A percentile compares a stretch with the other conserved stretches of the same genome.
phyloP scores from a whole-genome alignment of 306 rosid species.

The Dalbergia cochinchinensis region DNA sequence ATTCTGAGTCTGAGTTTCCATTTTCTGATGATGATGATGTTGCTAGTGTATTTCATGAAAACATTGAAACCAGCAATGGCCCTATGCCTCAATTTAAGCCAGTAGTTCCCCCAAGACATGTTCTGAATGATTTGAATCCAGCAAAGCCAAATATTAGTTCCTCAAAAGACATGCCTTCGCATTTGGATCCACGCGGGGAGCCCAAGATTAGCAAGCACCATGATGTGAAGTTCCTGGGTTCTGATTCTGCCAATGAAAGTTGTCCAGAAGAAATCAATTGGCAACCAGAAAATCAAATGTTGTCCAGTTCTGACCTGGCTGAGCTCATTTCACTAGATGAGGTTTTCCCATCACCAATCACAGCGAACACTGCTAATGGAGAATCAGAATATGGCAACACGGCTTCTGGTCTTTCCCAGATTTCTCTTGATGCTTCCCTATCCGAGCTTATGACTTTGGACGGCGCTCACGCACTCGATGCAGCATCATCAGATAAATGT shows the following conservation, averaged over 20 bases:
- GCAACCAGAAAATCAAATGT: slow-evolving; percentile 49
- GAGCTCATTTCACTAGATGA: slow-evolving; percentile 62
- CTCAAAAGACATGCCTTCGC: slow-evolving; percentile 45
- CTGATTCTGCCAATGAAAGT: slow-evolving; percentile 40
- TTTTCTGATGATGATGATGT: slow-evolving; percentile 68
- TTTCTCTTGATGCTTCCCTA: slow-evolving; percentile 41
- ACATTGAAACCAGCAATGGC: slow-evolving; percentile 45
- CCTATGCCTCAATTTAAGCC: slow-evolving; percentile 42
- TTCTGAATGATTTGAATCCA: slow-evolving; percentile 40
- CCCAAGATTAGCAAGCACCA: slow-evolving; percentile 47
- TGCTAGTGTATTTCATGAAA: slow-evolving; percentile 45
- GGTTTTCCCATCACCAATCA: slow-evolving; percentile 45
- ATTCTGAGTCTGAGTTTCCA: slow-evolving; percentile 72
- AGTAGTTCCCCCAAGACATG: slow-evolving; percentile 41
- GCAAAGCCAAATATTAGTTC: slow-evolving; percentile 43
- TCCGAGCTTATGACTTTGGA: slow-evolving; percentile 46
- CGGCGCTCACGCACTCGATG: slow-evolving; percentile 25
- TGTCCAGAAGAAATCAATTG: slow-evolving; percentile 47
- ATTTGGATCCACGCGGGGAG: slow-evolving; percentile 53
- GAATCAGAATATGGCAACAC: slow-evolving; percentile 49
- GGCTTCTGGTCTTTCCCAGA: slow-evolving; percentile 36
- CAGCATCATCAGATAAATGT: slow-evolving; percentile 55
- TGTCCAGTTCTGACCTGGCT: slow-evolving; percentile 49
- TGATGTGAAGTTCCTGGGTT: slow-evolving; percentile 40
- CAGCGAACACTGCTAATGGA: slow-evolving; percentile 31